phyloP scores from a whole-genome alignment of 1,139 yeast species.

The Yamadazyma spencermartinsiae region DNA sequence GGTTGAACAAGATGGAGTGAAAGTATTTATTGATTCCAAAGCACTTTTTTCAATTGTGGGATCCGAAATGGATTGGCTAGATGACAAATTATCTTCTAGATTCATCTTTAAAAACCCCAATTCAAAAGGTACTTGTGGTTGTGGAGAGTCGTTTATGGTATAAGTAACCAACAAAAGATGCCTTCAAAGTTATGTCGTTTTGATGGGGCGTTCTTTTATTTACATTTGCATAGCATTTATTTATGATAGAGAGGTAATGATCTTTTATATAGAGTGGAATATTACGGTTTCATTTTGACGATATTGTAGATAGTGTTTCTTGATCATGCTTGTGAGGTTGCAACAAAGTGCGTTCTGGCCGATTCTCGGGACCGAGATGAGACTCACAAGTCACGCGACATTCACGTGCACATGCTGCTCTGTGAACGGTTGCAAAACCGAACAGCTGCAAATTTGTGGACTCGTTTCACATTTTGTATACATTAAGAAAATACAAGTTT shows the following conservation, averaged over 20 bases:
- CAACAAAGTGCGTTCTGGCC: background rate
- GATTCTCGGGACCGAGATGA: conserved; percentile 1
- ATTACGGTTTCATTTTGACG: too few species aligned
- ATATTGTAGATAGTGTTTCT: too few species aligned
- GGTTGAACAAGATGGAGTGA: conserved; percentile 90
- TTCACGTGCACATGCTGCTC: background rate
- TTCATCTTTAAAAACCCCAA: conserved; percentile 94
- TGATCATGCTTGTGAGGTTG: background rate
- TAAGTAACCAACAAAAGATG: conserved; percentile 26
- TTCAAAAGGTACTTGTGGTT: conserved; percentile 96
- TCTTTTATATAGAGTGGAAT: too few species aligned
- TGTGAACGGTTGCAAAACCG: background rate
- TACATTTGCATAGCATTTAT: too few species aligned
- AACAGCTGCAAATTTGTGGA: conserved; percentile 10
- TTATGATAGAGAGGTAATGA: conserved; percentile 1
- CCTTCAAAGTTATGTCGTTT: background rate
- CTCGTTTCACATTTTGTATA: background rate
- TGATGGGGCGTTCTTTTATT: background rate
- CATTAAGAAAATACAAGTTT: background rate
- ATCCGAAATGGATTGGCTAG: conserved; percentile 97
- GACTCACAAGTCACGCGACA: too few species aligned
- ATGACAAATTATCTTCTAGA: conserved; percentile 84
- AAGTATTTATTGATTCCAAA: conserved; percentile 89
- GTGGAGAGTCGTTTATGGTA: conserved; percentile 98
- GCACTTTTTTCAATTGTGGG: conserved; percentile 95